Evolutionary conservation across 1,284 basidiomycete species (phyloP).

Genomic region (Leucoagaricus sp.): DNA sequence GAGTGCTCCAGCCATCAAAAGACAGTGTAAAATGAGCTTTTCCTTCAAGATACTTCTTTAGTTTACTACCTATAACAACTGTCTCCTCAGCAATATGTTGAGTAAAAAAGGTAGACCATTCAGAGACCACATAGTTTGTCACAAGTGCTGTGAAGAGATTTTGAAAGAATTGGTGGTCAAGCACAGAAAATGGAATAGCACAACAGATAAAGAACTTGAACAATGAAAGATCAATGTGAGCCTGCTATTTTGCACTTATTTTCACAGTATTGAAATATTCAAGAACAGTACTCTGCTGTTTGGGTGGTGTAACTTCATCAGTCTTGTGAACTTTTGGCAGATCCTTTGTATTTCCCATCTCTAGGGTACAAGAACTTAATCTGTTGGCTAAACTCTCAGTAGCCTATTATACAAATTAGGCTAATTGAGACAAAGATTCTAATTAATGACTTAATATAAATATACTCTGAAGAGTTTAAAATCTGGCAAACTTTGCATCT

Average conservation of each 20-base stretch:
- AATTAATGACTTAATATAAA: too few species aligned
- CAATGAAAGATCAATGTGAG: not conserved
- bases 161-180: not conserved
- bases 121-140: not conserved
- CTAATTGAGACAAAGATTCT: too few species aligned
- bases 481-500: too few species aligned
- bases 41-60: not conserved
- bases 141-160: not conserved
- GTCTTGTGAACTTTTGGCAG: not conserved
- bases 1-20: too few species aligned
- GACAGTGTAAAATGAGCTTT: too few species aligned
- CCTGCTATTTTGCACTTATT: not conserved
- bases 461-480: too few species aligned
- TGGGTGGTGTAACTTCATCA: not conserved
- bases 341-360: not conserved
- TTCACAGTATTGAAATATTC: not conserved
- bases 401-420: not conserved
- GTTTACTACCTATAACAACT: not conserved
- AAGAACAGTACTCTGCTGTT: not conserved
- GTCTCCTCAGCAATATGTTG: not conserved
- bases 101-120: not conserved
- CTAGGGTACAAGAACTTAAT: not conserved
- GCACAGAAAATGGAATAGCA: not conserved
- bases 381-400: not conserved
- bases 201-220: not conserved